Conservation (phyloP, 176 grass and related monocot genomes). For the Musa beccarii region DNA sequence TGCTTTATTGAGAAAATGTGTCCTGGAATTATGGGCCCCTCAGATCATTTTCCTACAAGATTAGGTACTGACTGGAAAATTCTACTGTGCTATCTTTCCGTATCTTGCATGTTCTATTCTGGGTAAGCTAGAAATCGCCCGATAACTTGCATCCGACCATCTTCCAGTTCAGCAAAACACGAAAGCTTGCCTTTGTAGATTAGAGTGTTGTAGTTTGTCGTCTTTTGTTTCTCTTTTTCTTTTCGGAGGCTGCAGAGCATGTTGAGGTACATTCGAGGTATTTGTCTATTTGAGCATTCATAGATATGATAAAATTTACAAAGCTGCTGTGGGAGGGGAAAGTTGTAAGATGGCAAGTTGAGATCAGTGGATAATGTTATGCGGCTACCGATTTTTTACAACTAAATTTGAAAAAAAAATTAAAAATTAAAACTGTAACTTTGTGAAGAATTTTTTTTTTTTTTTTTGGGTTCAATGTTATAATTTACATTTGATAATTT, state of each 20-base stretch:
- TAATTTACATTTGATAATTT: background rate
- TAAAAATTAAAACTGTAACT: background rate
- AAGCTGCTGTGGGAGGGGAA: background rate
- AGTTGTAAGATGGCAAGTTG: background rate
- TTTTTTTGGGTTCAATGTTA: background rate
- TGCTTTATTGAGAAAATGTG: background rate
- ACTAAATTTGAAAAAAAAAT: too few relatives aligned
- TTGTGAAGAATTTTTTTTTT: background rate
- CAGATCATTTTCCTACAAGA: background rate
- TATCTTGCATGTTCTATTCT: background rate
- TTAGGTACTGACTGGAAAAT: background rate
- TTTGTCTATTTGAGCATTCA: background rate
- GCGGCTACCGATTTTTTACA: background rate
- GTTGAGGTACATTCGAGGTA: background rate
- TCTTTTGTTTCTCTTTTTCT: background rate
- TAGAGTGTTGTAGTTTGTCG: background rate
- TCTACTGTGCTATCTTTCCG: background rate
- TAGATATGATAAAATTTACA: too few relatives aligned
- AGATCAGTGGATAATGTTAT: background rate
- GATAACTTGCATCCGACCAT: background rate
- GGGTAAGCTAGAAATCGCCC: background rate
- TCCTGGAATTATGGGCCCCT: background rate
- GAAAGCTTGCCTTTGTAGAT: background rate
- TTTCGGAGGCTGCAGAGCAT: background rate
- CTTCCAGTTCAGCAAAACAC: background rate